Percentiles rank a stretch among this genome's conserved stretches.
phyloP scores from a whole-genome alignment of 371 early-diverging fungal species.

The Apophysomyces elegans region DNA sequence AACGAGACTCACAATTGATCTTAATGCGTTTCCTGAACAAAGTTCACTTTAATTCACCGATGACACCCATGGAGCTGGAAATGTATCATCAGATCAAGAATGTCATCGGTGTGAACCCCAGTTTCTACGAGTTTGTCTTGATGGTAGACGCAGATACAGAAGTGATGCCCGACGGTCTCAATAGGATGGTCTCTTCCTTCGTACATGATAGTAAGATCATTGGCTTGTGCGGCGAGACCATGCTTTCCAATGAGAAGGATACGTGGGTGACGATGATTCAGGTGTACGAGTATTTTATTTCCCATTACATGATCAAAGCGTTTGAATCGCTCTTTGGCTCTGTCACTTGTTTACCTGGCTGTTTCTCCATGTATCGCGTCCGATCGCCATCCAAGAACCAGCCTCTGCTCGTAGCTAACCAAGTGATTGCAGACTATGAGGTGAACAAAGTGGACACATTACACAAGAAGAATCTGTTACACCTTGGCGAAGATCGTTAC shows the following conservation, averaged over 20 bases:
- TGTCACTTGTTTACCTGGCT: conserved; percentile 94
- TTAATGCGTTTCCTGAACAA: conserved; percentile 94
- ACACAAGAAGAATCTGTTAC: conserved; percentile 86
- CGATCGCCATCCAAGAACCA: conserved; percentile 69
- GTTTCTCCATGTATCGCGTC: conserved; percentile 90
- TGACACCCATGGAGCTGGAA: conserved; percentile 85
- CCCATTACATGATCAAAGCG: conserved; percentile 93
- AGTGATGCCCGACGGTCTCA: conserved; percentile 77
- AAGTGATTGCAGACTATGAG: conserved; percentile 88
- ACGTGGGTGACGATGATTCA: conserved; percentile 97
- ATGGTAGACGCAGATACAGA: conserved; percentile 94
- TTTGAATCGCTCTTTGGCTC: conserved; percentile 98
- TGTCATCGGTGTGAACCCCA: conserved; percentile 80
- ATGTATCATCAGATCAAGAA: conserved; percentile 86
- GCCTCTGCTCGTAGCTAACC: conserved; percentile 84
- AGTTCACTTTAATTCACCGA: conserved; percentile 81
- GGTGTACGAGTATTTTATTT: conserved; percentile 96
- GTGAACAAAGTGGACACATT: conserved; percentile 92
- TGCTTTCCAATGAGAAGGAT: conserved; percentile 79
- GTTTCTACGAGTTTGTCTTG: conserved; percentile 80
- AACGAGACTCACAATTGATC: conserved; percentile 97
- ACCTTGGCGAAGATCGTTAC: conserved; percentile 79
- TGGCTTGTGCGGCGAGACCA: conserved; percentile 90
- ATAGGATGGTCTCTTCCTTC: conserved; percentile 81
- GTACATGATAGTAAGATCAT: conserved; percentile 80